Percentiles rank a stretch among this genome's conserved stretches.
Evolutionary conservation across 2,329 filamentous ascomycete species (phyloP).

Genomic region (Colletotrichum sp.): DNA sequence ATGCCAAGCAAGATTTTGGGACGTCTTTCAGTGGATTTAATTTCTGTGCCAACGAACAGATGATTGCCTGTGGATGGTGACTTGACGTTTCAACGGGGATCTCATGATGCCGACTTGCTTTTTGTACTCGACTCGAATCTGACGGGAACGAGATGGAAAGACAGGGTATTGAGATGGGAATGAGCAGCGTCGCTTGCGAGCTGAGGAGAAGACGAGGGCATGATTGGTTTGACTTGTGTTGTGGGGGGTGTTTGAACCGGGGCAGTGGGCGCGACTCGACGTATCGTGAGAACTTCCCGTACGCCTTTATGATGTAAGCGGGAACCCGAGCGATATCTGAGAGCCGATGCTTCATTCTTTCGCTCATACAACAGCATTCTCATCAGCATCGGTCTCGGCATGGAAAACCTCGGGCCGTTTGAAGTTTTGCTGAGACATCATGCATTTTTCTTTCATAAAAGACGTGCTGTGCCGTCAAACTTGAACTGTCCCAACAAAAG

Average conservation of each 20-base stretch:
- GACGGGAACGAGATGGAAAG: background rate
- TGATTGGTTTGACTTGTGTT: background rate
- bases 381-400: background rate
- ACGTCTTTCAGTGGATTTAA: background rate
- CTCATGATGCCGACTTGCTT: background rate
- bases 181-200: background rate
- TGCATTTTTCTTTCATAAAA: too few relatives aligned
- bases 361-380: background rate
- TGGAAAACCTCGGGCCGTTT: background rate
- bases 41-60: accelerated
- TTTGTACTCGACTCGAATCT: background rate
- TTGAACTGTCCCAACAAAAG: background rate
- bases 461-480: too few relatives aligned
- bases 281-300: background rate
- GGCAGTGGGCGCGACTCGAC: background rate
- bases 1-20: background rate
- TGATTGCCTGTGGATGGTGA: background rate
- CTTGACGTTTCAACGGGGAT: background rate
- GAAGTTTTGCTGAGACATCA: background rate
- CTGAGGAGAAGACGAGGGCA: background rate
- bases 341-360: background rate
- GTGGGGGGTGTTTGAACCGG: background rate
- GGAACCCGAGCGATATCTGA: background rate
- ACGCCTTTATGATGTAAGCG: background rate
- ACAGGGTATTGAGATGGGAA: background rate